A percentile compares a stretch with the other conserved stretches of the same genome.
Conservation (phyloP, 768 basidiomycete genomes). For the Collybiopsis luxurians region DNA sequence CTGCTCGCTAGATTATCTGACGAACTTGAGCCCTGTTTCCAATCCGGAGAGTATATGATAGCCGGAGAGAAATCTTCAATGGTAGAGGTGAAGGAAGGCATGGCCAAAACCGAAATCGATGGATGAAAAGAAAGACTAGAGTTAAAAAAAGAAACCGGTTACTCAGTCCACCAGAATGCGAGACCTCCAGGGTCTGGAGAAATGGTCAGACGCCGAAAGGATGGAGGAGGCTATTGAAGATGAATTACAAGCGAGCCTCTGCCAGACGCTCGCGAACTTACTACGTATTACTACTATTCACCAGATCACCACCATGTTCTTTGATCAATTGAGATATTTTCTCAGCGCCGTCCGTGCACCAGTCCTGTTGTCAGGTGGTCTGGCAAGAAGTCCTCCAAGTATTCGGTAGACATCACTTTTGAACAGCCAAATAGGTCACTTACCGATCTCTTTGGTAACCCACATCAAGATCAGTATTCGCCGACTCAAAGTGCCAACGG, state of each 20-base stretch:
- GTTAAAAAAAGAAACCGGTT: background rate
- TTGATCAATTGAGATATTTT: background rate
- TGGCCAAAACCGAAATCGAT: constrained; percentile 13
- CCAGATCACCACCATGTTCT: too few relatives aligned
- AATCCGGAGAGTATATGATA: constrained; percentile 21
- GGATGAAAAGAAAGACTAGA: background rate
- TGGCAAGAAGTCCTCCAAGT: too few relatives aligned
- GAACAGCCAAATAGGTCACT: too few relatives aligned
- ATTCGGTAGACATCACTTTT: too few relatives aligned
- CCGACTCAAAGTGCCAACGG: too few relatives aligned
- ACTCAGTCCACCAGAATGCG: background rate
- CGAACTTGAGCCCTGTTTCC: constrained; percentile 12
- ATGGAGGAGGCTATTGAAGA: background rate
- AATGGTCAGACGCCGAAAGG: background rate
- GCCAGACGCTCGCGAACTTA: too few relatives aligned
- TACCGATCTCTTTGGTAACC: too few relatives aligned
- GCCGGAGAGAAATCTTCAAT: constrained; percentile 33
- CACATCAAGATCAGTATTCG: too few relatives aligned
- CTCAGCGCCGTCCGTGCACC: background rate
- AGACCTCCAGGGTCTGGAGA: constrained; percentile 6
- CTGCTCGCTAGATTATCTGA: constrained; percentile 1
- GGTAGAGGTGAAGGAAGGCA: constrained; percentile 24
- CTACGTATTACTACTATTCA: background rate
- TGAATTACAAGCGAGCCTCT: background rate
- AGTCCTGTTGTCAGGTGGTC: background rate